Percentiles rank a stretch among this genome's conserved stretches.
phyloP scores from a whole-genome alignment of 2,329 filamentous ascomycete species.

The Clonostachys chloroleuca region DNA sequence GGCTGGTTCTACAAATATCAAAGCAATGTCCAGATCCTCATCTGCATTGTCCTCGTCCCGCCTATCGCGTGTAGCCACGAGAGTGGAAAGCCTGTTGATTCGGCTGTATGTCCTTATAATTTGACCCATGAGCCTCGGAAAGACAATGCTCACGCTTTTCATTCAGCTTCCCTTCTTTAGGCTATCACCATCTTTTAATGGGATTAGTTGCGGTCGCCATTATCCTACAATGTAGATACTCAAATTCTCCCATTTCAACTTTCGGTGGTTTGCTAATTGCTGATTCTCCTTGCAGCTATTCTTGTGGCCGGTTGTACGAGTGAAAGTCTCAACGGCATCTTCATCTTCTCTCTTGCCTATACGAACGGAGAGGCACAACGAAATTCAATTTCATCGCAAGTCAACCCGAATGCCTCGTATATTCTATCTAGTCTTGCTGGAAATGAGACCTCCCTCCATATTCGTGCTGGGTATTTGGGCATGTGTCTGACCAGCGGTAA shows the following conservation, averaged over 20 bases:
- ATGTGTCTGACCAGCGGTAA: constrained; percentile 86
- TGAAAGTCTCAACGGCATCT: constrained; percentile 85
- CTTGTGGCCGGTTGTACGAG: constrained; percentile 94
- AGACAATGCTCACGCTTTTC: background rate
- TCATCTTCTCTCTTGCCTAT: constrained; percentile 96
- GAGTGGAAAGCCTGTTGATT: too few species aligned
- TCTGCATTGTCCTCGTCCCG: background rate
- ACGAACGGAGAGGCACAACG: constrained; percentile 76
- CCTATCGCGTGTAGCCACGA: too few species aligned
- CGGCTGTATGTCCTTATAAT: too few species aligned
- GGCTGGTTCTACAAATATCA: too few species aligned
- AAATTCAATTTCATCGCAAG: constrained; percentile 66
- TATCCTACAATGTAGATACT: constrained; percentile 81
- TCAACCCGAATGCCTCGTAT: constrained; percentile 79
- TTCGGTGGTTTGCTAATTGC: background rate
- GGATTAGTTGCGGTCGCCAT: constrained; percentile 90
- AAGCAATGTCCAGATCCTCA: too few species aligned
- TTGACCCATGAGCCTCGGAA: too few species aligned
- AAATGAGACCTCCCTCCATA: constrained; percentile 68
- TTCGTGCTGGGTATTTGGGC: constrained; percentile 94
- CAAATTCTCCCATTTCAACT: background rate
- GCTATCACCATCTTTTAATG: constrained; percentile 89
- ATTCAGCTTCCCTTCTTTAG: constrained; percentile 55
- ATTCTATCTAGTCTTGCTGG: constrained; percentile 83
- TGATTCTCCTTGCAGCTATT: constrained; percentile 55